phyloP scores from a whole-genome alignment of 495 filamentous ascomycete species.

The Aspergillus baeticus region DNA sequence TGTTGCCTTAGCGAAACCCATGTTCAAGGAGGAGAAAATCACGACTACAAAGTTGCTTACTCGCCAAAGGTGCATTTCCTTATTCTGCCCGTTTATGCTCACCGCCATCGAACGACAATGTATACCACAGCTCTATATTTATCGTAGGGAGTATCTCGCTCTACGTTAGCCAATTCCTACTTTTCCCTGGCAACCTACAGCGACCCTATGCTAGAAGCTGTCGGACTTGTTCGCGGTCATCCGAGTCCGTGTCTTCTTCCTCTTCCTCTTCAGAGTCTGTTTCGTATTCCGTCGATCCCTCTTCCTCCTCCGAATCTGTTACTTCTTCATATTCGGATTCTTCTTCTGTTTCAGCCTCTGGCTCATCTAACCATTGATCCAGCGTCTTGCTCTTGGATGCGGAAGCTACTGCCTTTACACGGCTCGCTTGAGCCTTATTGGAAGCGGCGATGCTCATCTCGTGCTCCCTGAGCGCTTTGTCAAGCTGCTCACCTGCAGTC shows the following conservation, averaged over 20 bases:
- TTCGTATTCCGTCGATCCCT: slow-evolving; percentile 32
- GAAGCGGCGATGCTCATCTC: slow-evolving; percentile 26
- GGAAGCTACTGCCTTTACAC: slow-evolving; percentile 7
- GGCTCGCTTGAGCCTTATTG: slow-evolving; percentile 19
- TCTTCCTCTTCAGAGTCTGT: slow-evolving; percentile 23
- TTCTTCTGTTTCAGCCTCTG: slow-evolving; percentile 46
- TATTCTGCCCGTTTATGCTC: slow-evolving; percentile 6
- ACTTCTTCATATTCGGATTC: slow-evolving; percentile 48
- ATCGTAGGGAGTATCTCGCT: not conserved
- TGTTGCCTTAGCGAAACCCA: slow-evolving; percentile 3
- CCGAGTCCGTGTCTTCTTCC: slow-evolving; percentile 22
- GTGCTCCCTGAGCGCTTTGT: slow-evolving; percentile 50
- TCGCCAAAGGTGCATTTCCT: not conserved
- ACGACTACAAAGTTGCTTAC: not conserved
- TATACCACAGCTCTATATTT: no score
- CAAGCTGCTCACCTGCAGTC: slow-evolving; percentile 65
- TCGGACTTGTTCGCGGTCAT: slow-evolving; percentile 15
- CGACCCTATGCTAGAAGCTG: slow-evolving; percentile 14
- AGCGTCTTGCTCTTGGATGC: slow-evolving; percentile 63
- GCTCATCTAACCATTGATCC: slow-evolving; percentile 80
- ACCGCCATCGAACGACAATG: slow-evolving; percentile 17
- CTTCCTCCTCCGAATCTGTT: slow-evolving; percentile 48
- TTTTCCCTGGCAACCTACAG: not conserved
- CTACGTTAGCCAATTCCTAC: not conserved
- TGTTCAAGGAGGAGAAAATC: slow-evolving; percentile 1